Percentiles rank a stretch among this genome's conserved stretches.
Evolutionary conservation across 2,329 filamentous ascomycete species (phyloP).

Genomic region (Colletotrichum sp.): DNA sequence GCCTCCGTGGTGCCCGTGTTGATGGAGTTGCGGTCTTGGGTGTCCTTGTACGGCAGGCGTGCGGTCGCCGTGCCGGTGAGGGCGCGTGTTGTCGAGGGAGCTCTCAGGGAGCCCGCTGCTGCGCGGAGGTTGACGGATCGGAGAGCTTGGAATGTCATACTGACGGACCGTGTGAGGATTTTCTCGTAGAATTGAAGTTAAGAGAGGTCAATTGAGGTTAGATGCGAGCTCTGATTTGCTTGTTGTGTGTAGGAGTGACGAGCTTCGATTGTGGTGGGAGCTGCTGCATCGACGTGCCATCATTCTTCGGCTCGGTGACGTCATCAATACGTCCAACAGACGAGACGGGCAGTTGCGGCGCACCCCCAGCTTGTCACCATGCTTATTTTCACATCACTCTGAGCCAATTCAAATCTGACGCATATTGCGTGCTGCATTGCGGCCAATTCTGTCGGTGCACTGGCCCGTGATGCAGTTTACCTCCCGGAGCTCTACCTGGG

Average conservation of each 20-base stretch:
- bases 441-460: not conserved
- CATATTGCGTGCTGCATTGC: not conserved
- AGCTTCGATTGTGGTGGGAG: not conserved
- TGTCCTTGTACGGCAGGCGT: slow-evolving; percentile 51
- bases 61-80: slow-evolving; percentile 36
- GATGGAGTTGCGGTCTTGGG: slow-evolving; percentile 65
- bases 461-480: not conserved
- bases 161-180: not conserved
- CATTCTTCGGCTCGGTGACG: not conserved
- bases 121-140: not conserved
- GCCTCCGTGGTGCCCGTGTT: slow-evolving; percentile 71
- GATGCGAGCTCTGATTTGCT: not conserved
- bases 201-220: not conserved
- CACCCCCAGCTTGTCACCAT: not conserved
- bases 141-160: slow-evolving; percentile 8
- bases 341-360: not conserved
- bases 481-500: not conserved
- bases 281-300: not conserved
- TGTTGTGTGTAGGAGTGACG: not conserved
- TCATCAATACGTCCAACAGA: slow-evolving; percentile 9
- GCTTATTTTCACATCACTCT: not conserved
- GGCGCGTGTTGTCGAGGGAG: slow-evolving; percentile 25
- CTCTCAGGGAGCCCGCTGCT: not conserved
- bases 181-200: not conserved
- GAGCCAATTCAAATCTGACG: not conserved